Conservation (phyloP, 129 eudicot species). For the Heracleum sosnowskyi region DNA sequence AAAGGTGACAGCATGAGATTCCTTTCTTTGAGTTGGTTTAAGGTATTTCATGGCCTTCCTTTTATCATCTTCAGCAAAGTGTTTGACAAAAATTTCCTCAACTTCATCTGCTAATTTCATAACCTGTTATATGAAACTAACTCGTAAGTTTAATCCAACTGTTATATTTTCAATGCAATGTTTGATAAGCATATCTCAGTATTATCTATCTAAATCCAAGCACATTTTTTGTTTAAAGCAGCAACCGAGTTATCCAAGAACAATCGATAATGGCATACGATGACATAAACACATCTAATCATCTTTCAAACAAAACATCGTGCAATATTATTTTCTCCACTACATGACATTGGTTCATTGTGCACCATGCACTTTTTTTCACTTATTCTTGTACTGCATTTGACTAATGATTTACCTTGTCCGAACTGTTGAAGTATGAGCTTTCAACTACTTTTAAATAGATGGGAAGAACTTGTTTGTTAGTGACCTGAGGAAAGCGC, state of each 20-base stretch:
- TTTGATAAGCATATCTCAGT: constrained; percentile 24
- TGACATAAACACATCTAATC: constrained; percentile 32
- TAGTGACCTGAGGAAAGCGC: constrained; percentile 61
- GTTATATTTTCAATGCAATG: background rate
- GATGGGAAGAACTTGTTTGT: constrained; percentile 80
- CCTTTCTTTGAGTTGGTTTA: constrained; percentile 80
- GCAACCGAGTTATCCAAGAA: constrained; percentile 32
- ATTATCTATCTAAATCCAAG: constrained; percentile 17
- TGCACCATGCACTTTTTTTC: constrained; percentile 14
- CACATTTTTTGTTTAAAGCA: constrained; percentile 15
- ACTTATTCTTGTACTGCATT: background rate
- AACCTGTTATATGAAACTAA: constrained; percentile 34
- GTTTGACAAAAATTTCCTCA: constrained; percentile 72
- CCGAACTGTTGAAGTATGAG: constrained; percentile 94
- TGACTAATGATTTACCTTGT: constrained; percentile 48
- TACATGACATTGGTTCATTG: constrained; percentile 21
- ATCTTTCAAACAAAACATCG: constrained; percentile 27
- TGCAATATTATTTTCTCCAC: constrained; percentile 1
- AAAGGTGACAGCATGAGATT: constrained; percentile 83
- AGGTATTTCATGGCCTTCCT: constrained; percentile 94
- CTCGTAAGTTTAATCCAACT: constrained; percentile 6
- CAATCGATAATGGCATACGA: constrained; percentile 23
- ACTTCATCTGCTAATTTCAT: constrained; percentile 75
- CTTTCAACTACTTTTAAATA: constrained; percentile 90
- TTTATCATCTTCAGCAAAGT: constrained; percentile 65